Percentiles rank a stretch among this genome's conserved stretches.
Conservation (phyloP, 176 grass and related monocot species). For the Carex parvula region DNA sequence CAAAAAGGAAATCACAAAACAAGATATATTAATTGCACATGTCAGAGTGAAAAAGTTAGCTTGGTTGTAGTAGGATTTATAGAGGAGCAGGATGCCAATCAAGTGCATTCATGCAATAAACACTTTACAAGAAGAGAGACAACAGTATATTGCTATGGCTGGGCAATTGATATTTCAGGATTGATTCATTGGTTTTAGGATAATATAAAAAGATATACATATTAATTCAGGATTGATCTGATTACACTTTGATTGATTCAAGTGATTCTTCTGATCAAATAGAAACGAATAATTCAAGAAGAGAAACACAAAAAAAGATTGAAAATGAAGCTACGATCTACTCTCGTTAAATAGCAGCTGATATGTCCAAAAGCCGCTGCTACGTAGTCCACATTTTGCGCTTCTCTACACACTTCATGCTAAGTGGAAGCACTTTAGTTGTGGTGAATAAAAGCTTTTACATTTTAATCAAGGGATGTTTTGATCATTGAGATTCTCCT, state of each 20-base stretch:
- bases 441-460: background rate
- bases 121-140: background rate
- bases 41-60: background rate
- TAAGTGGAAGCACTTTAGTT: conserved; percentile 2
- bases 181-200: no score
- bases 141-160: background rate
- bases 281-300: background rate
- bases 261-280: conserved; percentile 16
- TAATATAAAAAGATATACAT: background rate
- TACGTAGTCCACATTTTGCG: background rate
- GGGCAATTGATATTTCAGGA: background rate
- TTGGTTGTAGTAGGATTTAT: background rate
- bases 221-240: conserved; percentile 2
- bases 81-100: background rate
- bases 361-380: background rate
- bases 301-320: background rate
- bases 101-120: background rate
- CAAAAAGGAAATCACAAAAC: background rate
- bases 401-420: conserved; percentile 4
- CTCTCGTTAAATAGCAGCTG: background rate
- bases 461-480: conserved; percentile 21
- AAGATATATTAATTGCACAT: background rate
- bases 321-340: conserved; percentile 3
- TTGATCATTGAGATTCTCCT: conserved; percentile 12
- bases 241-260: background rate